phyloP scores from a whole-genome alignment of 2,329 filamentous ascomycete genomes.

The Elsinoe australis region DNA sequence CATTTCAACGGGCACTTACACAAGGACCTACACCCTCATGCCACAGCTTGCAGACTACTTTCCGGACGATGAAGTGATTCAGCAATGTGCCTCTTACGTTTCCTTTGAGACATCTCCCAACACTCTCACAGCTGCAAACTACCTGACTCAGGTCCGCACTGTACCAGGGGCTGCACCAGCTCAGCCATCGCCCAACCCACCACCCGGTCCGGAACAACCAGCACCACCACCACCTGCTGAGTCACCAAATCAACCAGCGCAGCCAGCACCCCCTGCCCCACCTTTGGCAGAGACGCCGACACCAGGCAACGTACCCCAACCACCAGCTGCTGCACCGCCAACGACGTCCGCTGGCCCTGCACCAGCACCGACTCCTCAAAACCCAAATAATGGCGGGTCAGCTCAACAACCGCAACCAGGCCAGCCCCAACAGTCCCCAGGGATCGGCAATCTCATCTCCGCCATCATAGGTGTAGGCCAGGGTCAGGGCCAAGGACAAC shows the following conservation, averaged over 20 bases:
- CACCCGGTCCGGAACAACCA: not conserved
- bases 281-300: not conserved
- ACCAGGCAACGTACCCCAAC: slow-evolving; percentile 2
- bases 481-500: not conserved
- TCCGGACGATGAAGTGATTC: not conserved
- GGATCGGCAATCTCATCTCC: slow-evolving; percentile 8
- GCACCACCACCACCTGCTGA: not conserved
- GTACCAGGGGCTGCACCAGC: slow-evolving; percentile 5
- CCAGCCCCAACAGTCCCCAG: slow-evolving; percentile 3
- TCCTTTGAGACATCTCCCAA: slow-evolving; percentile 9
- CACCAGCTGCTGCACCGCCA: not conserved
- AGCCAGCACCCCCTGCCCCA: not conserved
- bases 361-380: not conserved
- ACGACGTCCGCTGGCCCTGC: not conserved
- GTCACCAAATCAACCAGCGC: not conserved
- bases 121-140: slow-evolving; percentile 8
- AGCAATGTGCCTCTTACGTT: slow-evolving; percentile 3
- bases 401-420: not conserved
- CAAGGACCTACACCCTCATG: slow-evolving; percentile 2
- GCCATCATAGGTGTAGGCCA: slow-evolving; percentile 9
- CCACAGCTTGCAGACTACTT: slow-evolving; percentile 5
- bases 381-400: not conserved
- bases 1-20: not conserved
- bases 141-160: not conserved
- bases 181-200: not conserved